Base-by-base conservation (phyloP, 805 yeast species). In the Candida xyloterini region DNA sequence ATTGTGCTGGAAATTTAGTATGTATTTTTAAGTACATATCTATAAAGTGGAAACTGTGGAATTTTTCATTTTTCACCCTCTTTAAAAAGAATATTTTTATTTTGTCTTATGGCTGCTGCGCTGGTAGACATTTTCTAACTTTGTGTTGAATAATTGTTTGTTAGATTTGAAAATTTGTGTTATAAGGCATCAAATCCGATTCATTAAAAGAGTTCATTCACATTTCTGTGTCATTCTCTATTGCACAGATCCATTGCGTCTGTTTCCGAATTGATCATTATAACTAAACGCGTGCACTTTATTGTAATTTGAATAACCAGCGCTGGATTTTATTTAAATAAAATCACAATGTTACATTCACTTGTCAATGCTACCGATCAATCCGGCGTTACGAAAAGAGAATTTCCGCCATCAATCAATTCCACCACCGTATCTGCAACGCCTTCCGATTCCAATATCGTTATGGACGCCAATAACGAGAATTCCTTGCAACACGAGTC, bases 301-400 rank as follows among this genome's bases (percentile, higher is more conserved):
- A 23, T 23, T 23, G 32, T 15, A 27, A 27, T 27, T 33, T 28
- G 24, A 31, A 18, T 33, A 15, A 15, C 11, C 36, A 37, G 40
- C 42, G 44, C 41, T 35, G 40, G 40, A 33, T 14, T 24, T 23
- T 18, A 13, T 4, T 21, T 33, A 7, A 16, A 23, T 18, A 4
- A 11, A 27, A 15, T 20, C 15, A 33, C 14, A 30, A 50, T 50
- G 54, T 27, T 50, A 15, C 52, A 40, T 9, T 50, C 54, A 22
- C 14, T 50, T 30, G 28, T 46, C 28, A 46, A 43, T 36, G 40
- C 38, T 27, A 15, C 48, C 9, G 52, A 48, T 5, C 36, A 43
- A 7, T 20, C 35, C 5, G 31, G 40, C n/a, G 35, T 35, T 5
- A 42, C 48, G 24, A 50, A 50, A 33, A 40, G 50, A 30, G 52